Conservation (phyloP, 2,329 filamentous ascomycete genomes). For the Aspergillus viridinutans region DNA sequence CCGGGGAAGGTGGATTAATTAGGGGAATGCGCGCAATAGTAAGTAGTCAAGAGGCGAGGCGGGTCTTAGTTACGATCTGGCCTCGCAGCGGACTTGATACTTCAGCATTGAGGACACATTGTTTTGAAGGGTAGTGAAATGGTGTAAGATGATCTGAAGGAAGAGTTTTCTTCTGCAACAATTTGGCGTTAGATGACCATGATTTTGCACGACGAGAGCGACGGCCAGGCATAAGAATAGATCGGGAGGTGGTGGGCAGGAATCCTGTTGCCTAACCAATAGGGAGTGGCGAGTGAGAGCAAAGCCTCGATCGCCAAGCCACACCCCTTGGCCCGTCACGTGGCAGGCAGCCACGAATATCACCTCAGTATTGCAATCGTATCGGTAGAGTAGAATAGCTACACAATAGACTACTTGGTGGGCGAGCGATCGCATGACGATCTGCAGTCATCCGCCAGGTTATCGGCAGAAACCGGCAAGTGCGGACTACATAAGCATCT, state of each 20-base stretch:
- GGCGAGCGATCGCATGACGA: too few species aligned
- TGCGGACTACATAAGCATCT: too few species aligned
- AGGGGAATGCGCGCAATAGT: conserved; percentile 12
- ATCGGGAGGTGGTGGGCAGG: conserved; percentile 23
- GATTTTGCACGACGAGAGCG: not conserved
- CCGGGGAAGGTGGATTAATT: conserved; percentile 4
- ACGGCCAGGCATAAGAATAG: conserved; percentile 25
- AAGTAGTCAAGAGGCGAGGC: conserved; percentile 1
- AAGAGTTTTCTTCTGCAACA: not conserved
- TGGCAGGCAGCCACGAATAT: conserved; percentile 30
- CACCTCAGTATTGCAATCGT: too few species aligned
- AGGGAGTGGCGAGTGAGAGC: conserved; percentile 24
- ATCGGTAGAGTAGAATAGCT: not conserved
- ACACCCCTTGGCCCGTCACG: conserved; percentile 18
- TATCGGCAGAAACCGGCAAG: too few species aligned
- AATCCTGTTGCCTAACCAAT: conserved; percentile 45
- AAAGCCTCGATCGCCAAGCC: conserved; percentile 24
- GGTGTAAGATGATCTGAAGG: not conserved
- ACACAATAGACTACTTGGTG: not conserved
- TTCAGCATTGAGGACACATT: not conserved
- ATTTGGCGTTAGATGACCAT: not conserved
- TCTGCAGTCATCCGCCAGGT: too few species aligned
- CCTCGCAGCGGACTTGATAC: not conserved
- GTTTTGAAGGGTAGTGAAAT: not conserved
- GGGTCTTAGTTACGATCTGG: conserved; percentile 7